Evolutionary conservation across 2,329 filamentous ascomycete species (phyloP), one percentile per base, ranked within the genome.

Genomic region (Venturia nashicola): DNA sequence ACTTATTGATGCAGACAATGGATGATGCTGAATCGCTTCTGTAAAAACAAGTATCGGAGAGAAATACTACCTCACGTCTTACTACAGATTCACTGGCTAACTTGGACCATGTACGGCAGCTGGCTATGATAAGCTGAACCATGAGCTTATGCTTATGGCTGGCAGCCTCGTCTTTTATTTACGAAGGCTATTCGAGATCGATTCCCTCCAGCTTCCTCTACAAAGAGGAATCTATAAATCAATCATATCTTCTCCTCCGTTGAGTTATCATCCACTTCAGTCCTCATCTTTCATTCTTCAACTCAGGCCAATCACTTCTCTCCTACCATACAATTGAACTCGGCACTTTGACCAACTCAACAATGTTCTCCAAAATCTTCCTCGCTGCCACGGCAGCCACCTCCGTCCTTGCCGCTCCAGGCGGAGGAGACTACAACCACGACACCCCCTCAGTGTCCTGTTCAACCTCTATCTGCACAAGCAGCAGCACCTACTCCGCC

Each of bases 341-440:
- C 5, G 32, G 5, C n/a, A 51, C n/a, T 12, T n/a, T 1, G 9
- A 23, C 46, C 46, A 51, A 32, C 20, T 12, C 46, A n/a, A 62
- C 20, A 36, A 62, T 62, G 61, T 44, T 62, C 39, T 62, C 43
- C 42, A 51, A 32, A 14, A 55, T 55, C 61, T 62, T 62, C 44
- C 18, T 62, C 61, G 55, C 42, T 32, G 23, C 46, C 18, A 43
- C 55, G 27, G 43, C 61, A 36, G 61, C 44, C 46, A 39, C 42
- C 43, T 48, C 61, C n/a, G 44, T 36, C 23, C 43, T 62, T 14
- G 61, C 61, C 32, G 23, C 18, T 18, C 61, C 61, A 51, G 46
- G 46, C n/a, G 61, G 61, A 7, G 43, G 43, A n/a, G 20, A 20
- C 43, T 36, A 42, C 32, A 46, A 46, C 32, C n/a, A 61, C 23